Conservation (phyloP, 257 asterid species). For the Rhazya stricta region DNA sequence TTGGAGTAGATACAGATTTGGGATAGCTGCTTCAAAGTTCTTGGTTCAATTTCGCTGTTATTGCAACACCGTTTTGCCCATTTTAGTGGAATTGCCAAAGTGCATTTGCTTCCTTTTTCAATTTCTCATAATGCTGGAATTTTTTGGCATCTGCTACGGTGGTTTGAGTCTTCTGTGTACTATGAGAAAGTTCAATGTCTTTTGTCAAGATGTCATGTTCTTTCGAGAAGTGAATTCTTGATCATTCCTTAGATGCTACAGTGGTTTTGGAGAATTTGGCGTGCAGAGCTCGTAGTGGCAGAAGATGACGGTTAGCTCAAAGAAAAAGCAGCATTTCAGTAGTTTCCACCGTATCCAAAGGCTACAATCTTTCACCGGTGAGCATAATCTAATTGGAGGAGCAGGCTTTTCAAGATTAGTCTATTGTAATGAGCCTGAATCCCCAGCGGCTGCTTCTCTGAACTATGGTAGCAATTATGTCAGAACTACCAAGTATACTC, state of each 20-base stretch:
- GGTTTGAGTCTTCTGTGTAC: not conserved
- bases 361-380: conserved; percentile 34
- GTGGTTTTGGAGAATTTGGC: not conserved
- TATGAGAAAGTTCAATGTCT: not conserved
- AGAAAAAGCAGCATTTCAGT: conserved; percentile 41
- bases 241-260: not conserved
- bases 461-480: conserved; percentile 51
- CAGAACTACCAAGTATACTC: conserved; percentile 61
- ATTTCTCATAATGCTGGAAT: not conserved
- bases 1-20: not conserved
- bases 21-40: not conserved
- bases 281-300: not conserved
- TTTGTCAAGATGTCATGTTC: not conserved
- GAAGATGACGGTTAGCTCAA: conserved; percentile 29
- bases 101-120: not conserved
- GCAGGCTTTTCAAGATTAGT: conserved; percentile 68
- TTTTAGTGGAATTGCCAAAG: not conserved
- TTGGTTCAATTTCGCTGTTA: not conserved
- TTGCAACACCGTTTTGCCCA: not conserved
- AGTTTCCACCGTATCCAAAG: conserved; percentile 40
- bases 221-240: not conserved
- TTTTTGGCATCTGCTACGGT: not conserved
- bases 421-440: conserved; percentile 47
- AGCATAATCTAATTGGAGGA: conserved; percentile 54
- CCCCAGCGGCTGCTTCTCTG: conserved; percentile 30